Evolutionary conservation across 257 asterid species (phyloP).

Genomic region (Nemophila menziesii): DNA sequence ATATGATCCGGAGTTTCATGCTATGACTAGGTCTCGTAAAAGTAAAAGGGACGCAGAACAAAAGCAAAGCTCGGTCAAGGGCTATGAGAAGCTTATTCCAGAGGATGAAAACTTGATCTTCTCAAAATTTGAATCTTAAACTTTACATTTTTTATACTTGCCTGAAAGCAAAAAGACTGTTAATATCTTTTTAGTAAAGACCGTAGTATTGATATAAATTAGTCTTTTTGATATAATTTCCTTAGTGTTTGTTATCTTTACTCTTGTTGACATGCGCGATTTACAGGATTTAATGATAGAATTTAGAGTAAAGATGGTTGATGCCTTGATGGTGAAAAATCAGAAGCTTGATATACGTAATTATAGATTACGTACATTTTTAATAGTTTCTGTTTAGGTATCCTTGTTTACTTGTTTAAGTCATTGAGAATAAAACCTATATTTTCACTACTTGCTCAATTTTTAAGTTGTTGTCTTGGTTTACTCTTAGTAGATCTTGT

Average conservation of each 20-base stretch:
- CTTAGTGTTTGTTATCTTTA: not conserved
- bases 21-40: slow-evolving; percentile 10
- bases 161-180: not conserved
- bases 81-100: not conserved
- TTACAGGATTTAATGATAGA: not conserved
- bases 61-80: not conserved
- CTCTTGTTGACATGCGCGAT: no score
- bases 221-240: not conserved
- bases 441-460: no score
- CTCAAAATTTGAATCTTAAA: not conserved
- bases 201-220: no score
- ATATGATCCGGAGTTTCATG: slow-evolving; percentile 24
- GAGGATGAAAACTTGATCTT: slow-evolving; percentile 1
- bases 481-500: no score
- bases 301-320: not conserved
- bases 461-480: no score
- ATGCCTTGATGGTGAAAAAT: not conserved
- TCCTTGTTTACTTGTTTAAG: no score
- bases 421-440: no score
- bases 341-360: no score
- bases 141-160: slow-evolving; percentile 1
- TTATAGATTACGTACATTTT: no score
- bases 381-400: no score
- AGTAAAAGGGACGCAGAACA: slow-evolving; percentile 5
- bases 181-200: not conserved